Base-by-base conservation (phyloP, 2,329 filamentous ascomycete genomes). In the Nigrospora sphaerica region DNA sequence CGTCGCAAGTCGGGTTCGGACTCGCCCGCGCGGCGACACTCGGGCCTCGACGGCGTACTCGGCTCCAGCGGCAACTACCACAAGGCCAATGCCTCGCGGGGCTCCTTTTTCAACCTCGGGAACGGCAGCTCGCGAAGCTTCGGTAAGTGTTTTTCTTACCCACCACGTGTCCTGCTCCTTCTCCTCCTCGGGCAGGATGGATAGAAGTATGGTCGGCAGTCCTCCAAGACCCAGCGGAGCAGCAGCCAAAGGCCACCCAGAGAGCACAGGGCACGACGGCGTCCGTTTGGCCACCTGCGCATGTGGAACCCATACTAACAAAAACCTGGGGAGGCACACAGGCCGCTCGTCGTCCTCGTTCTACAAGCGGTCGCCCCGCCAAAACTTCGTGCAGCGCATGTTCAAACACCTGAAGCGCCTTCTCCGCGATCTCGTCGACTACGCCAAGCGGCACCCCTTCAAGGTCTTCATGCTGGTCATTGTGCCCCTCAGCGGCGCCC, bases 401-500 rank as follows among this genome's bases (percentile, higher is more conserved):
- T 77, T 88, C 64, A 79, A 80, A 65, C 85, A 88, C 58, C 79
- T 96, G 50, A 85, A 85, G 61, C 82, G 85, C 38, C 79, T 95
- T 51, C 70, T 95, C 47, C 85, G 86, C 59, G 84, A 95, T 62
- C 81, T 96, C 10, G 74, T 85, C 63, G 80, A 84, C 63, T 95
- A 92, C 69, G 86, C 88, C 58, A 85, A 88, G 62, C 77, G 81
- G 34, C 85, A 96, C 69, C 92, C 91, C 0, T 70, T 89, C 61
- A 95, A 95, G 69, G 87, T 95, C 41, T 87, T 96, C 71, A 75
- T 88, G 73, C 78, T 90, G 51, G 85, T 95, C 52, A 78, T 96
- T 58, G 81, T 96, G 78, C 92, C 92, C 11, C 75, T 97, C 48
- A 88, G 88, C 44, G 92, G 92, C 32, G 85, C 88, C 28, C 69